These are phyloP conservation scores for Aureococcus anophagefferens DNA, from an alignment of 108 stramenopile species.

Conservation along the genomic window DNA sequence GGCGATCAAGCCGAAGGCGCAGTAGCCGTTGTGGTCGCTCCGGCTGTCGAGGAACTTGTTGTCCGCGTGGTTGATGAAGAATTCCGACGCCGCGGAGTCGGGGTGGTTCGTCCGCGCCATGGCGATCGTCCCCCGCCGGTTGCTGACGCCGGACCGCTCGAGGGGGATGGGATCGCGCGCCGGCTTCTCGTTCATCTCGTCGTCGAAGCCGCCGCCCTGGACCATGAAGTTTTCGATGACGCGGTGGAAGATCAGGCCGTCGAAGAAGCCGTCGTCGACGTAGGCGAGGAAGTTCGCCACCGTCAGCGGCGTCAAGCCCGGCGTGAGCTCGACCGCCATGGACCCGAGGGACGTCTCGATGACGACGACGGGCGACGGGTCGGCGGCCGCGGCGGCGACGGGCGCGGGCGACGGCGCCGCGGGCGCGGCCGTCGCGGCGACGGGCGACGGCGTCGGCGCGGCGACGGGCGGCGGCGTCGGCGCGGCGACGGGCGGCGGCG, in stretches of 20 bases:
- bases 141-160: background rate
- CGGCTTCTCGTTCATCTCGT: conserved; percentile 3
- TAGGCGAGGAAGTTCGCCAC: background rate
- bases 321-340: background rate
- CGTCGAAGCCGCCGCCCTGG: conserved; percentile 6
- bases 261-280: background rate
- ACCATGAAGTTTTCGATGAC: conserved; percentile 37
- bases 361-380: no score
- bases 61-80: conserved; percentile 62
- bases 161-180: no score
- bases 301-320: background rate
- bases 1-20: no score
- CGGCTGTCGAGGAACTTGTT: conserved; percentile 48
- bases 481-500: no score
- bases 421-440: no score
- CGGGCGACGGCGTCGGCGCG: no score
- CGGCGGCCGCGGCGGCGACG: no score
- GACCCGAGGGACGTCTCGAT: background rate
- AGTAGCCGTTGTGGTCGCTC: no score
- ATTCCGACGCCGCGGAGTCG: conserved; percentile 33
- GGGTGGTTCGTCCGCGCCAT: conserved; percentile 12
- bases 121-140: conserved; percentile 14
- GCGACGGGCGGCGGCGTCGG: no score
- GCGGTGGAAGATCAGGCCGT: background rate
- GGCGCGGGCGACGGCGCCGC: no score